phyloP scores from a whole-genome alignment of 192 early-diverging fungal species.

The Borealophlyctis nickersoniae region DNA sequence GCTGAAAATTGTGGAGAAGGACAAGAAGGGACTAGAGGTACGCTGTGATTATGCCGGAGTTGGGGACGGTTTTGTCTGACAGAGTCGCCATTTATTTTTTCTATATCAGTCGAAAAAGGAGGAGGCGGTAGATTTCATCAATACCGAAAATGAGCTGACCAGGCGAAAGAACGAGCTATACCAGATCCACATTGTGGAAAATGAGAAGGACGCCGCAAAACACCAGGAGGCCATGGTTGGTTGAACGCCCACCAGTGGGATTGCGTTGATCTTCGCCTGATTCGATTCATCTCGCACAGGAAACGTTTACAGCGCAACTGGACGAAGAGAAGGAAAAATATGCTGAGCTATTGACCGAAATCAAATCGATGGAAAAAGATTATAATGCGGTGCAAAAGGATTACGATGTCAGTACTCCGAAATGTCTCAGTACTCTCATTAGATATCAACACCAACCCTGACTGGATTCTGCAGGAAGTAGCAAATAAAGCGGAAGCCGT shows the following conservation, averaged over 20 bases:
- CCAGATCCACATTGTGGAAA: slow-evolving; percentile 69
- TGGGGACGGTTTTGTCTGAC: no score
- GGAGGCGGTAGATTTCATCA: slow-evolving; percentile 78
- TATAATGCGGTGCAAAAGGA: slow-evolving; percentile 55
- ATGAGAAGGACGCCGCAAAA: slow-evolving; percentile 45
- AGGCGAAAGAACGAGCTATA: slow-evolving; percentile 70
- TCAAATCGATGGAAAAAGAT: slow-evolving; percentile 58
- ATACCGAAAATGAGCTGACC: slow-evolving; percentile 76
- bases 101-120: slow-evolving; percentile 68
- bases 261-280: neutral
- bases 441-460: no score
- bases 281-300: no score
- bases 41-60: neutral
- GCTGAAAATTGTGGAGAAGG: slow-evolving; percentile 86
- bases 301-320: slow-evolving; percentile 50
- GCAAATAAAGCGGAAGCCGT: slow-evolving; percentile 58
- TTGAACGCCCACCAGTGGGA: neutral
- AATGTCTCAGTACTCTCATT: no score
- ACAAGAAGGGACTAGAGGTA: slow-evolving; percentile 77
- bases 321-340: slow-evolving; percentile 62
- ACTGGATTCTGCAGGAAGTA: slow-evolving; percentile 41
- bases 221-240: slow-evolving; percentile 39
- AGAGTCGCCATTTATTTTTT: no score
- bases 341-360: slow-evolving; percentile 58
- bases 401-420: slow-evolving; percentile 45